A percentile compares a stretch with the other conserved stretches of the same genome.
These are phyloP conservation scores for Solanum pinnatisectum DNA, from an alignment of 257 asterid species.

Conservation along the genomic window DNA sequence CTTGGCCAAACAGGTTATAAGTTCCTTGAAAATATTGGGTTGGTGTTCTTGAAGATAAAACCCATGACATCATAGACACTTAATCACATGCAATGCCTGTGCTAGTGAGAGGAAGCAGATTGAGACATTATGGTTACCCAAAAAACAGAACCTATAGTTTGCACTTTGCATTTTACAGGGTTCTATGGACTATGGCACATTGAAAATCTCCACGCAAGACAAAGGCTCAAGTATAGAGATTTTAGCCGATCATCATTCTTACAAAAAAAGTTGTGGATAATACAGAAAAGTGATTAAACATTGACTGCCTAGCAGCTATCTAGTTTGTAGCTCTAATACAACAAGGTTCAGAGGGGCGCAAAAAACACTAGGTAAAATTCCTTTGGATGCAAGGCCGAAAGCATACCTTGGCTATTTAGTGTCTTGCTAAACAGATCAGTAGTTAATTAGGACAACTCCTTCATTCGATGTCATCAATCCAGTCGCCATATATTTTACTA, in stretches of 20 bases:
- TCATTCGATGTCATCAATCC: constrained; percentile 59
- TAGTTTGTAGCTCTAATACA: not conserved
- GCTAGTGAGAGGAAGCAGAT: not conserved
- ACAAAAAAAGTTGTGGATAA: not conserved
- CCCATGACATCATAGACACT: not conserved
- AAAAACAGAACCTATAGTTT: not conserved
- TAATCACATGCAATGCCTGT: not conserved
- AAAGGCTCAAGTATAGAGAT: not conserved
- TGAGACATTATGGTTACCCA: not conserved
- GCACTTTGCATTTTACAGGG: not conserved
- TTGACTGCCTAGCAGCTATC: not conserved
- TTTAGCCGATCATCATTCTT: not conserved
- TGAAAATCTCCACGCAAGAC: not conserved
- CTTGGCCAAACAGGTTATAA: not conserved
- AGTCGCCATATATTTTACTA: constrained; percentile 50
- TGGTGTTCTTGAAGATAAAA: not conserved
- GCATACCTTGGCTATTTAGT: not conserved
- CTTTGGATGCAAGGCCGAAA: not conserved
- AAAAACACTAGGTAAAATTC: not conserved
- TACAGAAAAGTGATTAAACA: not conserved
- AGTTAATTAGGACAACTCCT: not conserved
- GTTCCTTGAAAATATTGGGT: not conserved
- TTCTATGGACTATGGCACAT: not conserved
- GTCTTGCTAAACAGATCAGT: not conserved
- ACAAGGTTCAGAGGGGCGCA: not conserved